Evolutionary conservation across 2,329 filamentous ascomycete genomes (phyloP).

Genomic region (Trichocomaceae sp.): DNA sequence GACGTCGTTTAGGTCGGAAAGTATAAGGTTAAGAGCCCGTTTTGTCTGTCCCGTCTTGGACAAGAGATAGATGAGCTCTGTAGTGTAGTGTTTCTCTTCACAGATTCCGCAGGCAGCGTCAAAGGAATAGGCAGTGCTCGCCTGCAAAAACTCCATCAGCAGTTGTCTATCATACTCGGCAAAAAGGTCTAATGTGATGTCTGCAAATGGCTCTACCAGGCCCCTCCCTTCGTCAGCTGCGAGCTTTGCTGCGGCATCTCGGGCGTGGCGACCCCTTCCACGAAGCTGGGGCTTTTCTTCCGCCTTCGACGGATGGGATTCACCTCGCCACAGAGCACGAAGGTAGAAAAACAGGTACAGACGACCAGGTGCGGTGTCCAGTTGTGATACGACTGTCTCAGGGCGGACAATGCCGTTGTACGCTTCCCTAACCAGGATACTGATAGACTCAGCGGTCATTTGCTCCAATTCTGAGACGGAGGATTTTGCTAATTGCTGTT

Average conservation of each 20-base stretch:
- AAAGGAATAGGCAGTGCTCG: slow-evolving; percentile 81
- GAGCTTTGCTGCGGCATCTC: slow-evolving; percentile 41
- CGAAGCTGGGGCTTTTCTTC: slow-evolving; percentile 27
- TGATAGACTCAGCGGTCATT: slow-evolving; percentile 74
- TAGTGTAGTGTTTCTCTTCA: slow-evolving; percentile 71
- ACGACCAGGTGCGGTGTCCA: slow-evolving; percentile 59
- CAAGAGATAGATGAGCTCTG: slow-evolving; percentile 90
- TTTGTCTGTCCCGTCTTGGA: slow-evolving; percentile 94
- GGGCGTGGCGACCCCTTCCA: slow-evolving; percentile 31
- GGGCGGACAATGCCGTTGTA: slow-evolving; percentile 80
- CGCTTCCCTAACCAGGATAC: slow-evolving; percentile 81
- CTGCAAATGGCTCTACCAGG: slow-evolving; percentile 78
- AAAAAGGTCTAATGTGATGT: slow-evolving; percentile 79
- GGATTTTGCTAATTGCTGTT: slow-evolving; percentile 60
- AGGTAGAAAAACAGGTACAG: slow-evolving; percentile 91
- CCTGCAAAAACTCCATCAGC: slow-evolving; percentile 79
- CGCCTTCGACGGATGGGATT: slow-evolving; percentile 46
- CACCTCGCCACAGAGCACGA: slow-evolving; percentile 73
- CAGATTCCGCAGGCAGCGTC: slow-evolving; percentile 67
- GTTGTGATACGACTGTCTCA: slow-evolving; percentile 68
- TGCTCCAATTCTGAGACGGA: slow-evolving; percentile 66
- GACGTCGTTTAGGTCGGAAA: slow-evolving; percentile 85
- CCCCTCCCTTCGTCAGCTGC: slow-evolving; percentile 53
- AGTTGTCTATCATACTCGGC: slow-evolving; percentile 72
- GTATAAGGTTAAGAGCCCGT: slow-evolving; percentile 83